Evolutionary conservation across 2,329 filamentous ascomycete species (phyloP).

Genomic region (Lachnellula hyalina): DNA sequence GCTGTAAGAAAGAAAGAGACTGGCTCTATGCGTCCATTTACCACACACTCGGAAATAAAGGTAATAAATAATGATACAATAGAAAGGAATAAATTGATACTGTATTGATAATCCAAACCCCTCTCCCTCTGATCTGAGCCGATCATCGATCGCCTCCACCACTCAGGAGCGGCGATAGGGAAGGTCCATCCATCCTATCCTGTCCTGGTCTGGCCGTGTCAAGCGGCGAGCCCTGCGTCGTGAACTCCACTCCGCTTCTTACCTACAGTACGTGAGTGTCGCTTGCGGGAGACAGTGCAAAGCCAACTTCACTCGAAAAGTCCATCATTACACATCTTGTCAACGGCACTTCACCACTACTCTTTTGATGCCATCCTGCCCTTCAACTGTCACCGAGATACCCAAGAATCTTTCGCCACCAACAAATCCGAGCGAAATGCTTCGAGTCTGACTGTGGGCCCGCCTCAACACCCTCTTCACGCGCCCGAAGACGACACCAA

Average conservation of each 20-base stretch:
- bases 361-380: slow-evolving; percentile 5
- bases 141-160: neutral
- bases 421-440: slow-evolving; percentile 9
- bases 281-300: slow-evolving; percentile 3
- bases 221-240: neutral
- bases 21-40: no score
- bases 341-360: neutral
- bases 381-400: neutral
- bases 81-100: no score
- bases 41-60: neutral
- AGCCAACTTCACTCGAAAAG: slow-evolving; percentile 12
- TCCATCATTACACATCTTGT: slow-evolving; percentile 2
- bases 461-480: slow-evolving; percentile 1
- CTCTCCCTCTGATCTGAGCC: neutral
- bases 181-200: neutral
- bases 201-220: neutral
- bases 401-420: neutral
- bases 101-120: no score
- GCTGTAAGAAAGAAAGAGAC: neutral
- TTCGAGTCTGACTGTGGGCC: slow-evolving; percentile 10
- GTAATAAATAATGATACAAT: neutral
- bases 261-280: neutral
- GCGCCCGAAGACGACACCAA: slow-evolving; percentile 14
- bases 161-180: neutral
- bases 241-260: neutral